Base-by-base conservation (phyloP, 768 basidiomycete species). In the Leccinum truebloodii region DNA sequence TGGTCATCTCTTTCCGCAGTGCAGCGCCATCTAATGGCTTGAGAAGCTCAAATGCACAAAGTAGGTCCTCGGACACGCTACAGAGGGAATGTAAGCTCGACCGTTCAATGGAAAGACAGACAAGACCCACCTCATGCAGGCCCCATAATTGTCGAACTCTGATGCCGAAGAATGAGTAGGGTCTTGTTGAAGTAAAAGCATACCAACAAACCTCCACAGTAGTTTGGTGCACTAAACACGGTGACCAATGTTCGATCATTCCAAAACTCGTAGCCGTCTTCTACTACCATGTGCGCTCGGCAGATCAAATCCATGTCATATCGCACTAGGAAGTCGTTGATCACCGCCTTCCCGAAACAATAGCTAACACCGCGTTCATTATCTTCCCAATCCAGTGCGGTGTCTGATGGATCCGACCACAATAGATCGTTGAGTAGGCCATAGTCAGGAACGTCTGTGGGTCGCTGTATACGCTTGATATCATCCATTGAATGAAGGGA, bases 301-400 rank as follows among this genome's bases (percentile, higher is more conserved):
- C 97, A 98, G 77, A 99, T 98, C 64, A 99, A 82, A 77, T 99
- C 96, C 91, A 99, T 98, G 76, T 99, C 96, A 72, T 95, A 95
- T 63, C 90, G 87, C 65, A 89, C 87, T 58, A 98, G 79, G 80
- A 98, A 98, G 64, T 95, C 92, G 69, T 96, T 96, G 71, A 98
- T 98, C 67, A 98, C 91, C 13, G 87, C 87, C 79, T 98, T 98
- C 54, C 97, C 97, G 70, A 98, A 99, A 78, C 97, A 98, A 79
- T 95, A 99, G 73, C 94, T 97, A 62, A 99, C 97, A 18, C 97
- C 97, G 56, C 97, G 83, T 75, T 99, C 97, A 75, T 98, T 99
- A 74, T 99, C 97, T 78, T 98, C 97, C 97, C 97, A 99, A 71
- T 98, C 97, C 54, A 93, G 72, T 18, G 97, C 95, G 12, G 96